Evolutionary conservation across 305 asterid genomes (phyloP).

Genomic region (Rubia peregrina): DNA sequence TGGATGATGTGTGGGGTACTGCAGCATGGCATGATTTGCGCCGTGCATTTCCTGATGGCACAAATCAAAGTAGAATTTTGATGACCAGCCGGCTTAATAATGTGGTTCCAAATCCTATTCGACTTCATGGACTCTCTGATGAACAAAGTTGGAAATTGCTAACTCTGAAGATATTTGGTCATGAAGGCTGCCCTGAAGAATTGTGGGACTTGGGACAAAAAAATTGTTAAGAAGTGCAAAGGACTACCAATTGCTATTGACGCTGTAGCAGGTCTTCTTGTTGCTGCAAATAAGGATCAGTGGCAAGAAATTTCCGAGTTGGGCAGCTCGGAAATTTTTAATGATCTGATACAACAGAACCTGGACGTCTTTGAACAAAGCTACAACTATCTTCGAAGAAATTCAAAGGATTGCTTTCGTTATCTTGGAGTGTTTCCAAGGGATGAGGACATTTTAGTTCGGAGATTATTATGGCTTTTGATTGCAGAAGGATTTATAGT

Average conservation of each 20-base stretch:
- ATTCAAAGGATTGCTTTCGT: not conserved
- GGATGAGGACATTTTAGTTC: not conserved
- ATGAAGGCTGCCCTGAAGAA: not conserved
- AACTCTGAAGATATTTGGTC: not conserved
- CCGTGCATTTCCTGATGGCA: not conserved
- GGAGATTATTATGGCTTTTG: not conserved
- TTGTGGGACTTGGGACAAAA: not conserved
- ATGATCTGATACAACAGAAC: not conserved
- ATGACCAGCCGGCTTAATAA: not conserved
- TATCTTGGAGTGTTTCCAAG: not conserved
- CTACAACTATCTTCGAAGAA: not conserved
- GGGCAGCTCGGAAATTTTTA: not conserved
- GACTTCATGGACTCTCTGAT: not conserved
- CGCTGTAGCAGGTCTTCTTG: not conserved
- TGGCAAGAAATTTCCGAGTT: not conserved
- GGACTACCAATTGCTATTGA: not conserved
- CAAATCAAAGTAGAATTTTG: conserved; percentile 8
- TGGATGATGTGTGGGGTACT: not conserved
- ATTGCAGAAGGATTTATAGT: not conserved
- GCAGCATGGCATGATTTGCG: not conserved
- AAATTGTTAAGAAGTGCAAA: not conserved
- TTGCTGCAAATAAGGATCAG: not conserved
- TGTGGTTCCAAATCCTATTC: not conserved
- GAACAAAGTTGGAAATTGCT: not conserved
- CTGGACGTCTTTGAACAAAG: not conserved